phyloP scores from a whole-genome alignment of 225 moss, liverwort and hornwort genomes.

The Pleurozium schreberi region DNA sequence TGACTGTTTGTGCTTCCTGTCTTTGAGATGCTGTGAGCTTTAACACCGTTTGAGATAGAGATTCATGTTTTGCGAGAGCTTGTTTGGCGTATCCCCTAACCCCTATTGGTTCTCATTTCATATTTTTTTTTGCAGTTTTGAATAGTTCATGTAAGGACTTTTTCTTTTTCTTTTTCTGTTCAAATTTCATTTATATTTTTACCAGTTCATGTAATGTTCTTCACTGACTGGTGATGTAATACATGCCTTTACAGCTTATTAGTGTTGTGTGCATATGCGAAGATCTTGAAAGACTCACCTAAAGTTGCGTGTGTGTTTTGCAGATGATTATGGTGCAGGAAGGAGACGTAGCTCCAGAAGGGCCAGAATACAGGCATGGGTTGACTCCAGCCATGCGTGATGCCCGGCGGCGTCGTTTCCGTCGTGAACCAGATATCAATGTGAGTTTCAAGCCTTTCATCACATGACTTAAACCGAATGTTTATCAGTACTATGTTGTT shows the following conservation, averaged over 20 bases:
- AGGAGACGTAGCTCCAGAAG: conserved; percentile 46
- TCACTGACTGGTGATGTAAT: background rate
- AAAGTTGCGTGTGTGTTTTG: background rate
- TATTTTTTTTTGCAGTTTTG: background rate
- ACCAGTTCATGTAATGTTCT: background rate
- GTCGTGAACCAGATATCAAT: conserved; percentile 94
- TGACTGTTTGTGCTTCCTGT: background rate
- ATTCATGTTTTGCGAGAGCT: background rate
- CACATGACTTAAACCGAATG: background rate
- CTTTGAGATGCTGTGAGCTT: background rate
- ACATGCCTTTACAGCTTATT: background rate
- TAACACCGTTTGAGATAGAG: background rate
- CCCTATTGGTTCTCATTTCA: background rate
- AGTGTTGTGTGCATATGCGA: background rate
- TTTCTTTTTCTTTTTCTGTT: background rate
- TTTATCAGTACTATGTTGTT: too few species aligned
- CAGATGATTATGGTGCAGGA: conserved; percentile 99
- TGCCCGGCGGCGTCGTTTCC: conserved; percentile 82
- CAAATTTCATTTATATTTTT: background rate
- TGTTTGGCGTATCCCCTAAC: background rate
- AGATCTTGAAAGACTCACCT: background rate
- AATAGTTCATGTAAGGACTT: background rate
- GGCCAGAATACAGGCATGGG: conserved; percentile 77
- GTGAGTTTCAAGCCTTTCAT: conserved; percentile 14
- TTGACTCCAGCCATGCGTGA: conserved; percentile 93